Evolutionary conservation across 78 protist genomes (phyloP).

Genomic region (Diacronema lutheri): DNA sequence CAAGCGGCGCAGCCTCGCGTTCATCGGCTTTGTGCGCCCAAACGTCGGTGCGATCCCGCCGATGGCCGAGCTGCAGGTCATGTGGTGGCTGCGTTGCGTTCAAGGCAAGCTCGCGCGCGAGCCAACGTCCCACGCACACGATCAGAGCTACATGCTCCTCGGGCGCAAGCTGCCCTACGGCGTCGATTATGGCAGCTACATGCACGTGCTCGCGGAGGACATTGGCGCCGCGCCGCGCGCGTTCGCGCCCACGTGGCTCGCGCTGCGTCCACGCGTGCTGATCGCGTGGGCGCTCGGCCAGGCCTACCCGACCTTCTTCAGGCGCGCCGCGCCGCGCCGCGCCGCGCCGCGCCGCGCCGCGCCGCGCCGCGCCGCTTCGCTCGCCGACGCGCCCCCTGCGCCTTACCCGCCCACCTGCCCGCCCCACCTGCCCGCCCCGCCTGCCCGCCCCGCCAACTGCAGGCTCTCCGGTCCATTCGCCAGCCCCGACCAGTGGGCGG

Average conservation of each 20-base stretch:
- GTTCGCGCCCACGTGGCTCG: not conserved
- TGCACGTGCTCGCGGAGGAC: slow-evolving; percentile 14
- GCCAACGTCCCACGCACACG: not conserved
- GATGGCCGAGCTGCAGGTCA: slow-evolving; percentile 36
- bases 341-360: no score
- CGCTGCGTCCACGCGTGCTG: not conserved
- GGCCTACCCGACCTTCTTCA: not conserved
- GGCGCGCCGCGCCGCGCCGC: no score
- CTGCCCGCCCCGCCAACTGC: no score
- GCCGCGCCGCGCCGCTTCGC: no score
- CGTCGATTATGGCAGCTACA: slow-evolving; percentile 33
- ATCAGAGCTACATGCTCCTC: not conserved
- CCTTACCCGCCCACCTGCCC: no score
- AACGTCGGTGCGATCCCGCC: slow-evolving; percentile 59
- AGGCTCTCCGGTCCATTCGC: no score
- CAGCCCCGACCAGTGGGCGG: no score
- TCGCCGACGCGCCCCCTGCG: no score
- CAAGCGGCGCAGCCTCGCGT: not conserved
- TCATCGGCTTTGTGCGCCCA: slow-evolving; percentile 48
- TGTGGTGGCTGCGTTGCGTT: not conserved
- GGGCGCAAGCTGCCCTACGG: slow-evolving; percentile 11
- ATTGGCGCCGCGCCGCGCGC: not conserved
- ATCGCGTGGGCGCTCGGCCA: slow-evolving; percentile 12
- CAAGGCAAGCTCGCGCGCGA: not conserved
- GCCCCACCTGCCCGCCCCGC: no score